These are phyloP conservation scores for Nicotiana noctiflora DNA, from an alignment of 257 asterid genomes.

Conservation along the genomic window DNA sequence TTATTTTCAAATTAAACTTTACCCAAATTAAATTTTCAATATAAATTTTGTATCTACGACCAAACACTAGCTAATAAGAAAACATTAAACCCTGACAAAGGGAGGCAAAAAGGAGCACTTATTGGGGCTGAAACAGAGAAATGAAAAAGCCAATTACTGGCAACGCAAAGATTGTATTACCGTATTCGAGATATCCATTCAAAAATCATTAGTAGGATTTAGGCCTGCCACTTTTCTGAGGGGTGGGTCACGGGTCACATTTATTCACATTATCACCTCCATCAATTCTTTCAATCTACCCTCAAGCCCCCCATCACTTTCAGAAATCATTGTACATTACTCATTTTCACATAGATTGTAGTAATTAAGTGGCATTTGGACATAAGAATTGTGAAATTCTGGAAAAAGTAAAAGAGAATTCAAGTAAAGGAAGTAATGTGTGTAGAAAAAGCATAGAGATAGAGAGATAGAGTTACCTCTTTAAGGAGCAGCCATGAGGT, in stretches of 20 bases:
- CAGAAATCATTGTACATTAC: background rate
- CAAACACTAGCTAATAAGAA: too few relatives aligned
- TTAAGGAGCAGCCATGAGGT: constrained; percentile 48
- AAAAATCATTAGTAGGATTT: background rate
- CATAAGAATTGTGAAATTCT: too few relatives aligned
- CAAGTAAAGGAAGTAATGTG: too few relatives aligned
- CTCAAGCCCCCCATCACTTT: background rate
- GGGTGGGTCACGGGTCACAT: background rate
- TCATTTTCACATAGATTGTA: background rate
- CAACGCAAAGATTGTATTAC: background rate
- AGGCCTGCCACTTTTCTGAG: background rate
- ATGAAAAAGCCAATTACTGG: background rate
- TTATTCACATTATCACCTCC: background rate
- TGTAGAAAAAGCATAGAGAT: background rate
- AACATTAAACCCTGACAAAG: background rate
- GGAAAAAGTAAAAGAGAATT: too few relatives aligned
- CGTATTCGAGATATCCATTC: background rate
- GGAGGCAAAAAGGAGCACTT: background rate
- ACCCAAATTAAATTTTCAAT: too few relatives aligned
- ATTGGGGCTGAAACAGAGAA: background rate
- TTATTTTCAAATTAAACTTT: too few relatives aligned
- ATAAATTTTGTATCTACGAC: too few relatives aligned
- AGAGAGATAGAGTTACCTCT: constrained; percentile 30
- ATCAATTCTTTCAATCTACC: background rate
- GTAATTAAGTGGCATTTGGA: too few relatives aligned